A percentile compares a stretch with the other conserved stretches of the same genome.
These are phyloP conservation scores for Vitellaria paradoxa DNA, from an alignment of 179 eudicot species.

Conservation along the genomic window DNA sequence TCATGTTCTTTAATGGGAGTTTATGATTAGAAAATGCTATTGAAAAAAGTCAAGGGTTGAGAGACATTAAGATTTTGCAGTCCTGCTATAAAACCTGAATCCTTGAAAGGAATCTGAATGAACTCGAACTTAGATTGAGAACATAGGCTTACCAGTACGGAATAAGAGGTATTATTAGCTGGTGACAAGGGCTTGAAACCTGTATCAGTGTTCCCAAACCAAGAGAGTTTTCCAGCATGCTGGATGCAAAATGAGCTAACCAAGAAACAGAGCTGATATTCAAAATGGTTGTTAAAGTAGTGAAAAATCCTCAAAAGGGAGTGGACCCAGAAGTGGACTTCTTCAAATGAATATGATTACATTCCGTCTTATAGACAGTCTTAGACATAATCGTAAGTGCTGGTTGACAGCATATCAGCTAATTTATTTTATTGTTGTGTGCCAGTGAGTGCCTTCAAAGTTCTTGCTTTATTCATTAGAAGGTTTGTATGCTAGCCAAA, in stretches of 20 bases:
- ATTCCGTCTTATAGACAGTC: background rate
- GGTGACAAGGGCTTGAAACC: background rate
- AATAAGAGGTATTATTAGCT: background rate
- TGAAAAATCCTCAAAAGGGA: conserved; percentile 9
- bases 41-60: background rate
- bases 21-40: background rate
- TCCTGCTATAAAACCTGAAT: background rate
- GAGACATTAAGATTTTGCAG: background rate
- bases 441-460: too few relatives aligned
- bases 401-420: background rate
- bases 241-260: background rate
- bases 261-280: background rate
- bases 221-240: conserved; percentile 7
- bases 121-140: background rate
- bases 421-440: background rate
- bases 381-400: too few relatives aligned
- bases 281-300: background rate
- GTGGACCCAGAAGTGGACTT: background rate
- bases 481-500: background rate
- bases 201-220: background rate
- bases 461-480: background rate
- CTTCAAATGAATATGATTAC: background rate
- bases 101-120: background rate
- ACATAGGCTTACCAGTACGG: background rate
- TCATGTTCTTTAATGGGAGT: background rate